Base-by-base conservation (phyloP, 495 filamentous ascomycete genomes). In the Penicillium riverlandense region DNA sequence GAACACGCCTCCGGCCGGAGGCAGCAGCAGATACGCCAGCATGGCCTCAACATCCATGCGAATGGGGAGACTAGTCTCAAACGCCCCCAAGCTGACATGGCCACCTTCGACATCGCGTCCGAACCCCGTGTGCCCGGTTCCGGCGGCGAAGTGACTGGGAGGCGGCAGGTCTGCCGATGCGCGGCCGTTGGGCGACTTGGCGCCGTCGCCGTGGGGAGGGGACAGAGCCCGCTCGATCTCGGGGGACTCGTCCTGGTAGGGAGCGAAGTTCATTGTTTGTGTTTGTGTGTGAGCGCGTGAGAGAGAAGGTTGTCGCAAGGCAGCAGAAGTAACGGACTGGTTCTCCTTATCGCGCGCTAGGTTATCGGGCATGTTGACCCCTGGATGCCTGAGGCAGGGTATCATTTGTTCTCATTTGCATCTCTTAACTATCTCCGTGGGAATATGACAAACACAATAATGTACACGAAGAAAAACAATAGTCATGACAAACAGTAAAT, bases 211-310 rank as follows among this genome's bases (percentile, higher is more conserved):
- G 43, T 59, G 71, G 48, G 75, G 81, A 34, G 80, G 88, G 11
- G 83, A 91, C 63, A 84, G 77, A 36, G 80, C 79, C 51, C 86
- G 78, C 55, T 77, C 76, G 53, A 78, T 71, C 72, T 91, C 88
- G 15, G 89, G 89, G 10, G 85, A 83, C 45, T 83, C 82, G 66
- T 89, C 79, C 74, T 97, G 91, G 67, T 97, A 97, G 29, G 91
- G 91, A 27, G 91, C 91, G 66, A 97, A 97, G 66, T 96, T 88
- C 86, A 94, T 94, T 29, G 10, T 54, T 48, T 42, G 38, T 48
- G 15, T 13, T 28, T 38, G 35, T 22, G 2, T 22, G 22, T 22
- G 22, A 4, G 22, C 6, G 22, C 6, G 22, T 22, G 22, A 6
- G 38, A 8, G 13, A 40, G 16, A 28, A 22, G 16, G 16, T 16